phyloP scores from a whole-genome alignment of 148 eudicot species.

The Diospyros kaki region DNA sequence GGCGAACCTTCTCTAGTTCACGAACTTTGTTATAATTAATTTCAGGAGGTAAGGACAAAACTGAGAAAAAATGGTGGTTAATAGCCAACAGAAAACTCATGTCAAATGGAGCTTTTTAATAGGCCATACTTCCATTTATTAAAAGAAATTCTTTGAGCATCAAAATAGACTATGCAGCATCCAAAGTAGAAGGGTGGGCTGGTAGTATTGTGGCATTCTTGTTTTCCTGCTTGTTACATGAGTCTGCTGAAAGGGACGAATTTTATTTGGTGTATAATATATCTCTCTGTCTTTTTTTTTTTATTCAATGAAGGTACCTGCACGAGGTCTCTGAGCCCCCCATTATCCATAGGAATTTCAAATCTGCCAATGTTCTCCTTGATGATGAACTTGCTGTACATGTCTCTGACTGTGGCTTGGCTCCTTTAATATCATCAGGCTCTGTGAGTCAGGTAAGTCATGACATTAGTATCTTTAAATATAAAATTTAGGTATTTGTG shows the following conservation, averaged over 20 bases:
- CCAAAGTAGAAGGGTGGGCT: background rate
- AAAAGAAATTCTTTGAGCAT: background rate
- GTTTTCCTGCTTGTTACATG: background rate
- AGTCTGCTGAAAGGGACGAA: background rate
- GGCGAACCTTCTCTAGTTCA: too few relatives aligned
- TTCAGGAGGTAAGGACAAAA: background rate
- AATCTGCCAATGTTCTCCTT: slow-evolving; percentile 89
- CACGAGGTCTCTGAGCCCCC: slow-evolving; percentile 94
- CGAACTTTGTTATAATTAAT: background rate
- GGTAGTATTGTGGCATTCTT: background rate
- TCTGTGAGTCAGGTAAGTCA: slow-evolving; percentile 79
- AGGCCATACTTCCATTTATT: background rate
- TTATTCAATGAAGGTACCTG: slow-evolving; percentile 53
- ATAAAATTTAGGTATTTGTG: background rate
- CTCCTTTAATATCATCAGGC: slow-evolving; percentile 67
- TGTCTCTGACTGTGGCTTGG: slow-evolving; percentile 96
- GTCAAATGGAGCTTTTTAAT: slow-evolving; percentile 7
- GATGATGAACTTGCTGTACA: slow-evolving; percentile 79
- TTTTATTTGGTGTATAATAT: slow-evolving; percentile 2
- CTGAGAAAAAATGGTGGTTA: background rate
- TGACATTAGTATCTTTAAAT: background rate
- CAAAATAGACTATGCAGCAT: background rate
- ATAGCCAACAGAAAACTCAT: background rate
- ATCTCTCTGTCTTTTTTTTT: background rate
- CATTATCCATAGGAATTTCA: slow-evolving; percentile 87